Percentiles rank a stretch among this genome's conserved stretches.
Evolutionary conservation across 805 yeast genomes (phyloP).

Genomic region (Teunomyces aglyptinius): DNA sequence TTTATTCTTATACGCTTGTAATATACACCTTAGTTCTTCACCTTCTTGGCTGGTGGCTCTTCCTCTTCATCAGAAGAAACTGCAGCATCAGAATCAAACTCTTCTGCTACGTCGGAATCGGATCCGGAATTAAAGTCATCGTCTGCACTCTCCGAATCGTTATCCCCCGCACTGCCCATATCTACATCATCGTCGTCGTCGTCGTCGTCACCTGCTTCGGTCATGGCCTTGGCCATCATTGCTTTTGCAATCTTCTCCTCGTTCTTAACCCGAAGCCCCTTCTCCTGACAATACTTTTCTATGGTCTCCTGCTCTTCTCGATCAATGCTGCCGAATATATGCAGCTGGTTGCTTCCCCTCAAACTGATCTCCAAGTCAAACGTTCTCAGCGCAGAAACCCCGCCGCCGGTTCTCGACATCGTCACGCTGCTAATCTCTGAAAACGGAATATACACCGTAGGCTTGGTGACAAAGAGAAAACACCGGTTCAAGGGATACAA

Average conservation of each 20-base stretch:
- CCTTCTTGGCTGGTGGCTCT: slow-evolving; percentile 15
- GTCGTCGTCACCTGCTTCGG: slow-evolving; percentile 54
- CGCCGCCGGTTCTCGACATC: slow-evolving; percentile 83
- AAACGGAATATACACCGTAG: slow-evolving; percentile 87
- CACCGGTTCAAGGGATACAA: slow-evolving; percentile 91
- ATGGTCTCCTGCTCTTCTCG: slow-evolving; percentile 84
- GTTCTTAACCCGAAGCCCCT: slow-evolving; percentile 77
- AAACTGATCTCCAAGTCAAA: slow-evolving; percentile 84
- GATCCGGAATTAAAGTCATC: slow-evolving; percentile 74
- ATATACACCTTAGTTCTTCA: slow-evolving; percentile 14
- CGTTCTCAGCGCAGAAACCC: slow-evolving; percentile 77
- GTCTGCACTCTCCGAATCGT: slow-evolving; percentile 69
- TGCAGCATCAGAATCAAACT: slow-evolving; percentile 65
- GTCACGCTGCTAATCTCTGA: slow-evolving; percentile 74
- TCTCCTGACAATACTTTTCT: slow-evolving; percentile 72
- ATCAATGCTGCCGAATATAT: slow-evolving; percentile 83
- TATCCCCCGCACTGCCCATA: slow-evolving; percentile 75
- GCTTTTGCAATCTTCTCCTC: slow-evolving; percentile 88
- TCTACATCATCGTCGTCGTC: slow-evolving; percentile 48
- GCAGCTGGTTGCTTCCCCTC: slow-evolving; percentile 61
- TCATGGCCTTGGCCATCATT: slow-evolving; percentile 73
- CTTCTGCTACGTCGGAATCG: slow-evolving; percentile 79
- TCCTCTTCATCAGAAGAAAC: slow-evolving; percentile 16
- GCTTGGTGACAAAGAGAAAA: slow-evolving; percentile 86
- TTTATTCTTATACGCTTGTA: not conserved